Percentiles rank a stretch among this genome's conserved stretches.
These are phyloP conservation scores for Camellia japonica DNA, from an alignment of 148 eudicot species.

Conservation along the genomic window DNA sequence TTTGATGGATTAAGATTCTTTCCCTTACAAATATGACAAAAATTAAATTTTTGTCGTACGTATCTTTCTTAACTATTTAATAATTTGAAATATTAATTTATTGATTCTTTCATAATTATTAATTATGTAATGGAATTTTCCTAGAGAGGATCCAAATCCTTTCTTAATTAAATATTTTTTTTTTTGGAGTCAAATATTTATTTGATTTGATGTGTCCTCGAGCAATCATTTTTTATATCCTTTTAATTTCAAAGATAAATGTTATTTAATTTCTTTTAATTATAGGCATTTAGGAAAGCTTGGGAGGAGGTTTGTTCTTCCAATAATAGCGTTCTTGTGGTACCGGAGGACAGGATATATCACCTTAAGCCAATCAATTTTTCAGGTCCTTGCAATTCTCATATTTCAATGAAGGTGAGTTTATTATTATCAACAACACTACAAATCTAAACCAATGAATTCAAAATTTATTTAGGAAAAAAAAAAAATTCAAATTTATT, in stretches of 20 bases:
- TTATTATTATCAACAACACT: neutral
- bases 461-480: too few relatives aligned
- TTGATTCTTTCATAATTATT: too few relatives aligned
- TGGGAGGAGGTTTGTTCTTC: slow-evolving; percentile 67
- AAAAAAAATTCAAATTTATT: too few relatives aligned
- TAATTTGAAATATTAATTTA: too few relatives aligned
- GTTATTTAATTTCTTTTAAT: neutral
- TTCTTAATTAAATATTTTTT: neutral
- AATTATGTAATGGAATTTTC: too few relatives aligned
- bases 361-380: slow-evolving; percentile 64
- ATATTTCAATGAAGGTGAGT: slow-evolving; percentile 45
- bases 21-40: too few relatives aligned
- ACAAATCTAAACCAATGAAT: too few relatives aligned
- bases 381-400: slow-evolving; percentile 66
- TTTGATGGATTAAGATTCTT: too few relatives aligned
- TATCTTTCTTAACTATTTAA: too few relatives aligned
- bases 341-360: slow-evolving; percentile 54
- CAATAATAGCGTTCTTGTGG: slow-evolving; percentile 40
- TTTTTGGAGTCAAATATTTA: neutral
- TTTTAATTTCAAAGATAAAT: neutral
- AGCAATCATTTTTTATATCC: neutral
- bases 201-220: neutral
- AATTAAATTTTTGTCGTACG: too few relatives aligned
- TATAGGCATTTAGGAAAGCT: slow-evolving; percentile 69
- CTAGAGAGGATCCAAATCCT: too few relatives aligned